Conservation (phyloP, 2,329 filamentous ascomycete genomes). For the Metarhizium robertsii region DNA sequence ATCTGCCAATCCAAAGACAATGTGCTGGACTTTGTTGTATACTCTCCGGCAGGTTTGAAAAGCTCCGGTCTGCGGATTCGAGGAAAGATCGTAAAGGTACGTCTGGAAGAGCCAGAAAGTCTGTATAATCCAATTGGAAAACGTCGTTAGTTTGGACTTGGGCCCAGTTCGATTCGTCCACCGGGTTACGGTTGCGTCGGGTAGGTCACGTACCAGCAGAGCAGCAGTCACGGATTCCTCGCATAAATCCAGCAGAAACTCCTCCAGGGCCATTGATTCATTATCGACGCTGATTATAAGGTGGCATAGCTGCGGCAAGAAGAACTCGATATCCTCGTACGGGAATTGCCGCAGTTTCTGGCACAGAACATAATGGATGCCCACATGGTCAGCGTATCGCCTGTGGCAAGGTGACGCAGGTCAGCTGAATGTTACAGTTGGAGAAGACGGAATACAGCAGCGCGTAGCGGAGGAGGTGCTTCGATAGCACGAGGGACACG, state of each 20-base stretch:
- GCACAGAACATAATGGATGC: constrained; percentile 82
- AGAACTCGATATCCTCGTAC: constrained; percentile 90
- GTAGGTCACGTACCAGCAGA: constrained; percentile 53
- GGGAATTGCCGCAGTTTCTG: constrained; percentile 82
- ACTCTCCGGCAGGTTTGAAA: constrained; percentile 77
- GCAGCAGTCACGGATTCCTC: constrained; percentile 82
- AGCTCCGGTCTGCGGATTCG: constrained; percentile 63
- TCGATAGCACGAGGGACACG: not conserved
- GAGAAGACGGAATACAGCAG: not conserved
- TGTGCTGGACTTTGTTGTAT: constrained; percentile 82
- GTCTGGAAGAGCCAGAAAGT: constrained; percentile 89
- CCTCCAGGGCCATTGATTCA: constrained; percentile 84
- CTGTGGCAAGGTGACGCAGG: constrained; percentile 30
- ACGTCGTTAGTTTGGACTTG: constrained; percentile 12
- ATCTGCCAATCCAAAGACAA: constrained; percentile 72
- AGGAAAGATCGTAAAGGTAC: constrained; percentile 71
- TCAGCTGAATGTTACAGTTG: not conserved
- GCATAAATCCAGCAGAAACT: constrained; percentile 77
- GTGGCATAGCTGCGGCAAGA: constrained; percentile 79
- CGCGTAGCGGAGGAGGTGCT: not conserved
- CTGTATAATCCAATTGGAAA: constrained; percentile 30
- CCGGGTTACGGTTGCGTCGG: constrained; percentile 3
- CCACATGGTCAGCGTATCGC: constrained; percentile 81
- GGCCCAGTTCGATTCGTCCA: not conserved
- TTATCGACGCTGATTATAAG: constrained; percentile 82